A percentile compares a stretch with the other conserved stretches of the same genome.
Conservation (phyloP, 176 grass and related monocot genomes). For the Echinochloa phyllopogon region DNA sequence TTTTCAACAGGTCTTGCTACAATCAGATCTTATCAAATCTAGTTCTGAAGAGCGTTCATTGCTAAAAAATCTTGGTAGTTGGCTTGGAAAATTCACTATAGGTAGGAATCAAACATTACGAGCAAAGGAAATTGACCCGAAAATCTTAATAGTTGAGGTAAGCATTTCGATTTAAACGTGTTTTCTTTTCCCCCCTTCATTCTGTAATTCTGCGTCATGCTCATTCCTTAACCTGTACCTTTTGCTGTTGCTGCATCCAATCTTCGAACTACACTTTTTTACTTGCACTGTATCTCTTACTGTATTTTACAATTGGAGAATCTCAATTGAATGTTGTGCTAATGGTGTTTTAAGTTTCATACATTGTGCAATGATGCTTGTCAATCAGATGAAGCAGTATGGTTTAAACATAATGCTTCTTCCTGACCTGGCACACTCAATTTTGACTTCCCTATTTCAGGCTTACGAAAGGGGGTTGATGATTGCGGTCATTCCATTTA, state of each 20-base stretch:
- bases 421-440: conserved; percentile 19
- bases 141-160: conserved; percentile 93
- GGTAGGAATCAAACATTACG: conserved; percentile 90
- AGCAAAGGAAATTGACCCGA: conserved; percentile 97
- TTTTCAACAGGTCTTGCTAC: conserved; percentile 71
- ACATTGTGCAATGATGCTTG: conserved; percentile 8
- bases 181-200: conserved; percentile 8
- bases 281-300: not conserved
- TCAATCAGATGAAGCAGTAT: not conserved
- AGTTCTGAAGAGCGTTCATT: conserved; percentile 96
- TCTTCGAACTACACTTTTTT: conserved; percentile 16
- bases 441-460: conserved; percentile 53
- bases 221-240: not conserved
- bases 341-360: not conserved
- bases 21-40: conserved; percentile 95
- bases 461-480: conserved; percentile 96
- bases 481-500: conserved; percentile 97
- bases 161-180: conserved; percentile 5
- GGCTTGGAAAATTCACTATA: conserved; percentile 97
- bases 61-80: conserved; percentile 98
- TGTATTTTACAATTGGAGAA: conserved; percentile 23
- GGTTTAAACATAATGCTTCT: conserved; percentile 12
- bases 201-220: conserved; percentile 24
- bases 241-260: conserved; percentile 21
- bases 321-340: not conserved